Base-by-base conservation (phyloP, 805 yeast species). In the Suhomyces xylopsoci region DNA sequence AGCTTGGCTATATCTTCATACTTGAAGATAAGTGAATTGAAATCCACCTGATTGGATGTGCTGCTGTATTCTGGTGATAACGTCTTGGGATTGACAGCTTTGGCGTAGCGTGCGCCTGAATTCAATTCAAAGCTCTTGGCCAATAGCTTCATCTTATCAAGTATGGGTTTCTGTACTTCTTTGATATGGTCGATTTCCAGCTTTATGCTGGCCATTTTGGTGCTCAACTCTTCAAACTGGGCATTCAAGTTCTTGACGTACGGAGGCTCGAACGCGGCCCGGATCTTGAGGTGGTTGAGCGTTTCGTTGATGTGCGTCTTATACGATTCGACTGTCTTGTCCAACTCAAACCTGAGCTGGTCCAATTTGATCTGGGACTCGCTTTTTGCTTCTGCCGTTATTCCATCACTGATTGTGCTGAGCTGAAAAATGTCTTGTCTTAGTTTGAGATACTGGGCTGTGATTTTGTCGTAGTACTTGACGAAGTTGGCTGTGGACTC, bases 101-200 rank as follows among this genome's bases (percentile, higher is more conserved):
- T 52, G 43, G 51, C 53, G 9, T 42, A 34, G 10, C 41, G 42
- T 3, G 51, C 9, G 2, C 22, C 51, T 14, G 30, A 40, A 8
- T 48, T 41, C n/a, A 24, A 4, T 2, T 51, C 41, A 17, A 68
- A 71, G 24, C 59, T 59, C 19, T 50, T 53, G 3, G 63, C 61
- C 45, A 73, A 55, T 7, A 36, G 19, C n/a, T 58, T 59, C 67
- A 74, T 70, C 47, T 72, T 62, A 25, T 69, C 71, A 22, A 75
- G 57, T 10, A 71, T 54, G 2, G 79, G 80, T 48, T 70, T 63
- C 51, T 73, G 71, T 7, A 63, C 62, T 9, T 62, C 60, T 38
- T 57, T 61, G 36, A 73, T 61, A 15, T 63, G 58, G n/a, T 58
- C 58, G 8, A 70, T 65, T 28, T 63, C 64, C 19, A 55, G 54